Conservation (phyloP, 2,329 filamentous ascomycete genomes). For the Emmonsia crescens region DNA sequence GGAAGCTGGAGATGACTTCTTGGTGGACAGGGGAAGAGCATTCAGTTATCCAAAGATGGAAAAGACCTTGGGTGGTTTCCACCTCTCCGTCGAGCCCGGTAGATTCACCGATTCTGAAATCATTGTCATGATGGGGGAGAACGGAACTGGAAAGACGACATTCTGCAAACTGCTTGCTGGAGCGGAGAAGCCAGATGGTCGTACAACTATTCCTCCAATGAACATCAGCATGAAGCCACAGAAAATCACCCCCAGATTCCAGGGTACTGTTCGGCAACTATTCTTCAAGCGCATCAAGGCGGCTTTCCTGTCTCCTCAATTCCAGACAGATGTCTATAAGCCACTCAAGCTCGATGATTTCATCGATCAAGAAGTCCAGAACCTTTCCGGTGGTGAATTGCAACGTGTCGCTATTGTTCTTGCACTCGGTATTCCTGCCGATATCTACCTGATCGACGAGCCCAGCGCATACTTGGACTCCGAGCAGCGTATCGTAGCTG, state of each 20-base stretch:
- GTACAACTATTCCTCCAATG: constrained; percentile 73
- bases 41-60: constrained; percentile 85
- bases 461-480: constrained; percentile 96
- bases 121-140: constrained; percentile 99
- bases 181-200: constrained; percentile 79
- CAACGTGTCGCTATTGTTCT: constrained; percentile 98
- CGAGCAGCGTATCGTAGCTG: constrained; percentile 95
- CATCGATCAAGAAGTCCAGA: constrained; percentile 98
- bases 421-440: constrained; percentile 86
- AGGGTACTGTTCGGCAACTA: constrained; percentile 89
- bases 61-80: constrained; percentile 85
- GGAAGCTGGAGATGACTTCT: constrained; percentile 79
- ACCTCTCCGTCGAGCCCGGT: constrained; percentile 68
- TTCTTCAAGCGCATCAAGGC: constrained; percentile 99
- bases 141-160: constrained; percentile 97
- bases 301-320: constrained; percentile 90
- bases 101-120: constrained; percentile 97
- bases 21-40: constrained; percentile 70
- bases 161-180: constrained; percentile 96
- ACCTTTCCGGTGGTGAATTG: constrained; percentile 97
- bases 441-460: constrained; percentile 98
- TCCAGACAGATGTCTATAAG: constrained; percentile 99
- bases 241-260: constrained; percentile 97
- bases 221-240: constrained; percentile 99
- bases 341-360: constrained; percentile 98